Evolutionary conservation across 768 basidiomycete species (phyloP), one percentile per base, ranked within the genome.

Genomic region (Auriscalpium orientale): DNA sequence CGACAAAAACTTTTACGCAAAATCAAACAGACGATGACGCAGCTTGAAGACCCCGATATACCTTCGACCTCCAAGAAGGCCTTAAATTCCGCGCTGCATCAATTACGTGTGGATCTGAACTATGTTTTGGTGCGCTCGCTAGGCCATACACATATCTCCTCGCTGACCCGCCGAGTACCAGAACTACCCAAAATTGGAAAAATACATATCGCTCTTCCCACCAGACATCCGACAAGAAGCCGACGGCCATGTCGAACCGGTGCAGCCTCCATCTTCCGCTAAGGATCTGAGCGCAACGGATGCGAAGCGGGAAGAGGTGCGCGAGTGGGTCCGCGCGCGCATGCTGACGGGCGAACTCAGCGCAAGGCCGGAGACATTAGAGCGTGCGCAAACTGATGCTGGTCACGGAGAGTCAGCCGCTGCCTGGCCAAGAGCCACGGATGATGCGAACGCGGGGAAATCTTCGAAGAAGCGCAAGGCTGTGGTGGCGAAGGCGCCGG

Each of bases 181-280:
- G 90, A 82, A 91, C 68, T 93, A 87, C 68, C 91, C 91, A 6
- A 92, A 89, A 69, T 74, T 79, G 11, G 81, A 85, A 65, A 95
- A 91, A 74, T 97, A 98, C 67, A 82, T 97, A 34, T 90, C 93
- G 1, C 77, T 98, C 28, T 95, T 93, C 68, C 91, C 94, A 6
- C 81, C 87, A 0, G 83, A 84, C 64, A 70, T 75, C 8, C 76
- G 82, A 48, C 68, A 75, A 38, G 28, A 28, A 3, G 28, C 28
- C 2, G 33, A 20, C 13, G 50, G 49, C 18, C 43, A 46, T n/a
- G 59, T 57, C 22, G 54, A 61, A 28, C 43, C 58, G 8, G 37
- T 48, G 1, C 58, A 57, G 36, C 8, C 49, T 7, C 34, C 12
- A 9, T 4, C 49, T 4, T 38, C 62, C 38, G 51, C 57, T 21